Conservation (phyloP, 2,329 filamentous ascomycete species). For the Lojkania enalia region DNA sequence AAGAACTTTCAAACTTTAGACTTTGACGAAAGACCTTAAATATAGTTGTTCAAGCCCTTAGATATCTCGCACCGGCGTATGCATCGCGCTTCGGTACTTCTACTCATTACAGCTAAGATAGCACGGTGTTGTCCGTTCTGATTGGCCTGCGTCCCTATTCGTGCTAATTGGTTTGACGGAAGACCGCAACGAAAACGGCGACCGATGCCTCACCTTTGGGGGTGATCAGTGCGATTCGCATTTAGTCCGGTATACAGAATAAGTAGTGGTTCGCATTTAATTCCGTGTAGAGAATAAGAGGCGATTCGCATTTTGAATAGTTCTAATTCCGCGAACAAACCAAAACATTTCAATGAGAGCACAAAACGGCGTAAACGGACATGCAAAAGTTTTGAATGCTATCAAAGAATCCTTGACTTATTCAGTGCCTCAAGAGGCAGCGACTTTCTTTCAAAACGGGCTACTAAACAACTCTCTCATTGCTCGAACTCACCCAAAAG, state of each 20-base stretch:
- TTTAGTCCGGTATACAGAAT: not conserved
- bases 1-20: not conserved
- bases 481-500: conserved; percentile 39
- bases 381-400: conserved; percentile 2
- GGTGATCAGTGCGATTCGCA: not conserved
- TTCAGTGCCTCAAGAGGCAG: conserved; percentile 32
- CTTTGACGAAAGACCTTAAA: not conserved
- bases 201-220: not conserved
- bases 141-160: conserved; percentile 24
- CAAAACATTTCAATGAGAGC: not conserved
- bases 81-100: not conserved
- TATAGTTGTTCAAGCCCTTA: not conserved
- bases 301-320: not conserved
- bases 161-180: conserved; percentile 26
- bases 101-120: conserved; percentile 15
- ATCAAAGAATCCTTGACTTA: conserved; percentile 15
- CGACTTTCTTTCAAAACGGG: conserved; percentile 39
- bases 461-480: conserved; percentile 51
- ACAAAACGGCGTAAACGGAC: conserved; percentile 11
- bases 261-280: not conserved
- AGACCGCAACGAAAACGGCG: conserved; percentile 10
- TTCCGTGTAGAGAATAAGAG: not conserved
- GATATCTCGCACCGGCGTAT: not conserved
- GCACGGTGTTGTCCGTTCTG: conserved; percentile 13
- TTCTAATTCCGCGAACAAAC: not conserved